Evolutionary conservation across 345 rosid species (phyloP).

Genomic region (Gynandropsis gynandra): DNA sequence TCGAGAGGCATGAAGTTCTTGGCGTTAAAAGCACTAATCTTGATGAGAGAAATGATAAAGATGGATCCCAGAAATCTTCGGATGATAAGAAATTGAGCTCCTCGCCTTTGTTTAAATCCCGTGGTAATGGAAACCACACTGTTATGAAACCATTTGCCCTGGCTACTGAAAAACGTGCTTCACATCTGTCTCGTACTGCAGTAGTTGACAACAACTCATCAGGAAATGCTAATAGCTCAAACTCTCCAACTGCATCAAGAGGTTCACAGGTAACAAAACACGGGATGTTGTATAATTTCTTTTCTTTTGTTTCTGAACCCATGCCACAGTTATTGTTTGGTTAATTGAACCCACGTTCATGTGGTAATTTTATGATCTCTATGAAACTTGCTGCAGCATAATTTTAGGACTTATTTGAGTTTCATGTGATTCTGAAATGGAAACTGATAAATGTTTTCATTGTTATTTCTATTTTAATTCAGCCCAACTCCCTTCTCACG

Average conservation of each 20-base stretch:
- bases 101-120: slow-evolving; percentile 27
- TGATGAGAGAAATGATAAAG: slow-evolving; percentile 27
- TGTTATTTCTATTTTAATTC: slow-evolving; percentile 18
- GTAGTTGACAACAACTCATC: slow-evolving; percentile 27
- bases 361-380: not conserved
- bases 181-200: slow-evolving; percentile 19
- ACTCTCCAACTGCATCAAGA: slow-evolving; percentile 39
- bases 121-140: slow-evolving; percentile 27
- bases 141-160: slow-evolving; percentile 43
- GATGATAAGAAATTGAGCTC: slow-evolving; percentile 33
- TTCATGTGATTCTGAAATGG: slow-evolving; percentile 4
- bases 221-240: slow-evolving; percentile 28
- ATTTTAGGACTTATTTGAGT: too few species aligned
- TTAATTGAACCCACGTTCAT: not conserved
- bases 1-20: slow-evolving; percentile 33
- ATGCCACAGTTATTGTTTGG: not conserved
- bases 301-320: not conserved
- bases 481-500: slow-evolving; percentile 50
- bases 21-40: slow-evolving; percentile 37
- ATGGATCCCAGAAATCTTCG: slow-evolving; percentile 19
- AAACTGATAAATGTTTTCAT: not conserved
- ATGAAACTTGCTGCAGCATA: not conserved
- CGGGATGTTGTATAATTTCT: not conserved
- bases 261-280: slow-evolving; percentile 47
- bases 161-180: slow-evolving; percentile 47